These are phyloP conservation scores for Ostreobium quekettii DNA, from an alignment of 139 green algal genomes.

Conservation along the genomic window DNA sequence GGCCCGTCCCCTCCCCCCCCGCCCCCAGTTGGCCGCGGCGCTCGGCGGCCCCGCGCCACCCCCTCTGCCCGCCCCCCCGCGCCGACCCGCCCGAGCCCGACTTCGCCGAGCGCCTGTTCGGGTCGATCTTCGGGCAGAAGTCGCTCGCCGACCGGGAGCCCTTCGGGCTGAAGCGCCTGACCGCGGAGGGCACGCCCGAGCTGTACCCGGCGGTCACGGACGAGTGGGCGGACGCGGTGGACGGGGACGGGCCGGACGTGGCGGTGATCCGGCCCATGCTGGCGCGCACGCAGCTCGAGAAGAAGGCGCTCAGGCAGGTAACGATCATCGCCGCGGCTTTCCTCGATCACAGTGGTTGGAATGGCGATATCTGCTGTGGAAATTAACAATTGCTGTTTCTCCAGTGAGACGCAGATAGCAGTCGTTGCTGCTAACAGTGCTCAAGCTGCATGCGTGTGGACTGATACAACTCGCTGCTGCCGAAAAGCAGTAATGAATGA, in stretches of 20 bases:
- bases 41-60: too few relatives aligned
- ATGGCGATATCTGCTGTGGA: too few relatives aligned
- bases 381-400: constrained; percentile 7
- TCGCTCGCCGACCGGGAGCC: constrained; percentile 45
- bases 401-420: too few relatives aligned
- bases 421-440: too few relatives aligned
- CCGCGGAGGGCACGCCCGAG: constrained; percentile 11
- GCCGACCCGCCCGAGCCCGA: too few relatives aligned
- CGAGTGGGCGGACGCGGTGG: constrained; percentile 38
- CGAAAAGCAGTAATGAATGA: too few relatives aligned
- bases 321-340: not conserved
- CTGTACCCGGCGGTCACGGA: constrained; percentile 44
- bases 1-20: too few relatives aligned
- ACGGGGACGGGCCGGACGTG: constrained; percentile 34
- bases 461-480: too few relatives aligned
- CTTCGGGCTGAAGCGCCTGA: constrained; percentile 54
- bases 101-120: constrained; percentile 38
- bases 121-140: constrained; percentile 47
- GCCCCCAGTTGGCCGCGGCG: too few relatives aligned
- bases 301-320: constrained; percentile 26
- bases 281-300: constrained; percentile 56
- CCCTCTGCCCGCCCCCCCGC: too few relatives aligned
- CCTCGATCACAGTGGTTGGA: not conserved
- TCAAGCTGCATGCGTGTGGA: too few relatives aligned
- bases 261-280: constrained; percentile 49